Conservation (phyloP, 1,139 yeast genomes). For the Blastobotrys buckinghamii region DNA sequence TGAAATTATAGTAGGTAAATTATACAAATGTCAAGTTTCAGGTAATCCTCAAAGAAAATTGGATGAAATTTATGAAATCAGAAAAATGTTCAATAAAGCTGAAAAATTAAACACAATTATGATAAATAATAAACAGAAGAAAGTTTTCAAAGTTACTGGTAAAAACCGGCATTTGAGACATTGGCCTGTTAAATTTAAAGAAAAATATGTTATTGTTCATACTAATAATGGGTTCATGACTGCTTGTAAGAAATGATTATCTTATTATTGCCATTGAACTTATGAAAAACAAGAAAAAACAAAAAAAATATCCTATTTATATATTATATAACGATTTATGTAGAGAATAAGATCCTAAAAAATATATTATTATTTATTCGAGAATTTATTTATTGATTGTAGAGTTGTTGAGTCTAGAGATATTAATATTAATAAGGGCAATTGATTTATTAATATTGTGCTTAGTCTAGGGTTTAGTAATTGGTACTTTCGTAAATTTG, state of each 20-base stretch:
- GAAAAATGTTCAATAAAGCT: slow-evolving; percentile 2
- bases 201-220: neutral
- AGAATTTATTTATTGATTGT: no score
- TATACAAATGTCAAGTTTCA: slow-evolving; percentile 8
- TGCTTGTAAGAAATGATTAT: neutral
- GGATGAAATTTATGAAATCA: slow-evolving; percentile 9
- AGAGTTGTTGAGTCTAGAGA: no score
- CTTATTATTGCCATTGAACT: no score
- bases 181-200: neutral
- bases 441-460: no score
- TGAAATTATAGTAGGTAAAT: slow-evolving; percentile 1
- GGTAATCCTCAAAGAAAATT: slow-evolving; percentile 8
- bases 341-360: no score
- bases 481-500: no score
- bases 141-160: neutral
- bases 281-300: no score
- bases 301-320: no score
- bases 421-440: no score
- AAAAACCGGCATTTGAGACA: neutral
- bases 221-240: neutral
- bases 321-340: no score
- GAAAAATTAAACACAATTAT: neutral
- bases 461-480: no score
- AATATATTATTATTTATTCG: no score
- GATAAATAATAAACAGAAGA: neutral